Base-by-base conservation (phyloP, 768 basidiomycete genomes). In the Naganishia kalamii region DNA sequence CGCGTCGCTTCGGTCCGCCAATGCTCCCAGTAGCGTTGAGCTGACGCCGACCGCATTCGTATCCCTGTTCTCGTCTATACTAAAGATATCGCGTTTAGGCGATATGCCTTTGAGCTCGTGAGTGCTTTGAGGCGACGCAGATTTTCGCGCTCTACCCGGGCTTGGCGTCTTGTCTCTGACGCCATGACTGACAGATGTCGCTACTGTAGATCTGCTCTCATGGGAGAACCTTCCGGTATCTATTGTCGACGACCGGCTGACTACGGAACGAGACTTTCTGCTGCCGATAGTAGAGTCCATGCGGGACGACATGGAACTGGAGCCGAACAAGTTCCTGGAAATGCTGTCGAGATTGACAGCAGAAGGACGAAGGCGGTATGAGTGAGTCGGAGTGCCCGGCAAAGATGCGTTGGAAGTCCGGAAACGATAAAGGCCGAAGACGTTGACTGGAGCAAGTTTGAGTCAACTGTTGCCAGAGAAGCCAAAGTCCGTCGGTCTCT, bases 321-420 rank as follows among this genome's bases (percentile, higher is more conserved):
- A 80, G 10, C 86, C 88, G 79, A 96, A 93, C 30, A 97, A 82
- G 77, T 91, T 92, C 47, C 90, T 85, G 21, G 90, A 92, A 70
- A 97, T 87, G 21, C 85, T 88, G 72, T 97, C 92, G 60, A 97
- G 82, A 35, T 89, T 86, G 74, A 94, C 91, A 57, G 91, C 89
- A n/a, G 88, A 85, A 1, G 86, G 88, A 68, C 84, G 81, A 19
- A 84, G 82, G 41, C 88, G 86, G n/a, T 86, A 84, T 49, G 82
- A 84, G 0, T 85, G 84, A 0, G 89, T 89, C 3, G 92, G 93
- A 0, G 92, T 97, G 1, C 87, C 84, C 5, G 93, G 92, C n/a
- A 83, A 79, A 25, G 92, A 87, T 46, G 81, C 86, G 30, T 48
- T 61, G 27, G 41, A 23, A 2, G 27, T 41, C 29, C 37, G 33